A percentile compares a stretch with the other conserved stretches of the same genome.
phyloP scores from a whole-genome alignment of 495 filamentous ascomycete species.

The Astrothelium subdiscretum region DNA sequence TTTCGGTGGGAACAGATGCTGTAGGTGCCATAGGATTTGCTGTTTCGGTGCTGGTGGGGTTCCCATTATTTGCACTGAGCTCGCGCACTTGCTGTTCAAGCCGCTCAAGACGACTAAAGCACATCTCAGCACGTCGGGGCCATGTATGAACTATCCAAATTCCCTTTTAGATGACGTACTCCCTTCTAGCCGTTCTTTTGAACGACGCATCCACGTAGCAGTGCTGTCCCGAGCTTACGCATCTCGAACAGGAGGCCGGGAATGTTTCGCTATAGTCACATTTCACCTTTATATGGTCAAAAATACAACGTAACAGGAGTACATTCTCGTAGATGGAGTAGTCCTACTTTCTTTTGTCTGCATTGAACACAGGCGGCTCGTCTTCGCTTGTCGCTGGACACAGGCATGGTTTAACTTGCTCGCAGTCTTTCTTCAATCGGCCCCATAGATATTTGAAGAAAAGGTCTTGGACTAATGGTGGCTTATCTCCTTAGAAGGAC shows the following conservation, averaged over 20 bases:
- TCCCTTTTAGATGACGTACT: background rate
- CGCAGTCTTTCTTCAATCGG: no score
- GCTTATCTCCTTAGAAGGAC: no score
- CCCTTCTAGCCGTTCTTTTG: background rate
- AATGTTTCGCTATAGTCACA: background rate
- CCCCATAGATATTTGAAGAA: no score
- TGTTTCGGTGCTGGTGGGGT: background rate
- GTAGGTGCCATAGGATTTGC: background rate
- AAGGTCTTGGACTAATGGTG: no score
- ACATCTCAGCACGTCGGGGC: background rate
- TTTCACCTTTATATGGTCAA: background rate
- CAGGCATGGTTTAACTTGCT: no score
- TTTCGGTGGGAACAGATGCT: background rate
- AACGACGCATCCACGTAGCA: background rate
- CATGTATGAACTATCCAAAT: background rate
- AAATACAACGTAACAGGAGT: background rate
- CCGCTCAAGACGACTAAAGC: background rate
- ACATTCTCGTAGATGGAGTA: background rate
- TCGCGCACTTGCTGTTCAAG: background rate
- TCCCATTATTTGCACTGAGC: background rate
- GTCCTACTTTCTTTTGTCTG: background rate
- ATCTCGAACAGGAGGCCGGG: background rate
- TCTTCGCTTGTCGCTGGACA: background rate
- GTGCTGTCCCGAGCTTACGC: background rate
- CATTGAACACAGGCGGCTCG: background rate